phyloP scores from a whole-genome alignment of 2,329 filamentous ascomycete genomes.

The Hypoxylon sp. region DNA sequence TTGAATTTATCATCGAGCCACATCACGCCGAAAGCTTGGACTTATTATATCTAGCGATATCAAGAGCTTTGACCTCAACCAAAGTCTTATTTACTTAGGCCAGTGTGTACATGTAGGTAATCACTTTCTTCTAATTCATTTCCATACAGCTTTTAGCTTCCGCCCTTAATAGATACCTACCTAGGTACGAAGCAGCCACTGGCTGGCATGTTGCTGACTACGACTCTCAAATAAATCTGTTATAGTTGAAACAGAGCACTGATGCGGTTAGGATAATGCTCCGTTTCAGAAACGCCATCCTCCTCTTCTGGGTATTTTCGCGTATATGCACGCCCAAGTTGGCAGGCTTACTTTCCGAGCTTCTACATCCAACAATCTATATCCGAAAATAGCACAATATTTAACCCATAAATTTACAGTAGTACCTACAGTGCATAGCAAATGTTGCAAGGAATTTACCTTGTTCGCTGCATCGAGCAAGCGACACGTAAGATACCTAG shows the following conservation, averaged over 20 bases:
- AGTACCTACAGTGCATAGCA: neutral
- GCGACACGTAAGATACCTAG: conserved; percentile 13
- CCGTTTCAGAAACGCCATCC: conserved; percentile 30
- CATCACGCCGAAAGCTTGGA: conserved; percentile 17
- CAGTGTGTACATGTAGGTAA: neutral
- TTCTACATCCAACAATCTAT: conserved; percentile 22
- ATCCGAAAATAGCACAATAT: conserved; percentile 37
- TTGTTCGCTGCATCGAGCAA: conserved; percentile 6
- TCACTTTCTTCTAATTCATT: neutral
- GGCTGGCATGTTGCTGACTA: neutral
- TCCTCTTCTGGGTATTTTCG: conserved; percentile 1
- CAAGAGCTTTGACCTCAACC: neutral
- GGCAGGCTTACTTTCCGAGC: conserved; percentile 15
- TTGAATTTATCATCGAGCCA: conserved; percentile 22
- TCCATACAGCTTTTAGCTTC: neutral
- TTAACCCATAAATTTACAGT: conserved; percentile 12
- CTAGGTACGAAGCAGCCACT: neutral
- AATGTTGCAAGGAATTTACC: conserved; percentile 28
- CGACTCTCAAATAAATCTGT: neutral
- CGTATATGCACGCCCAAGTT: conserved; percentile 5
- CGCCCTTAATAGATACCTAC: conserved; percentile 14
- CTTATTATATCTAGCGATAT: conserved; percentile 1
- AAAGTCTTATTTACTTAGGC: neutral
- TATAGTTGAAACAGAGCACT: conserved; percentile 22
- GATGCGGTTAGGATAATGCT: conserved; percentile 3